Base-by-base conservation (phyloP, 2,329 filamentous ascomycete species). In the Aureobasidium sp. region DNA sequence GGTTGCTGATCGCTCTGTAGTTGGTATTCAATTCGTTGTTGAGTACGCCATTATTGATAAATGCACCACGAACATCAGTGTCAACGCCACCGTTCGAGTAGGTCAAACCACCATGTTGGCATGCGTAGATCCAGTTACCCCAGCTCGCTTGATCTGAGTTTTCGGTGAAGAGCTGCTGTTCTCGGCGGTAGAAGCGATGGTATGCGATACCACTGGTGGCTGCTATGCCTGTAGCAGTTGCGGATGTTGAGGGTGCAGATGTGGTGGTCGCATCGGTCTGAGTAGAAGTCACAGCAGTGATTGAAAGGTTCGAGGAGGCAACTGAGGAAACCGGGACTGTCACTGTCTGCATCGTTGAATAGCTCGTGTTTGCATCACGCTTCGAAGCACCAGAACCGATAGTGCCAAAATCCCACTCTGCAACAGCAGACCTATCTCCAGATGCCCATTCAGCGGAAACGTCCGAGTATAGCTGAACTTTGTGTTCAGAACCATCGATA, bases 401-500 rank as follows among this genome's bases (percentile, higher is more conserved):
- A 14, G 66, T 71, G 14, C 71, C 80, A 64, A 82, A 82, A 51
- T 85, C 80, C 88, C 88, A 91, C 67, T 86, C 73, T 44, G 86
- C 82, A 41, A 81, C 70, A 4, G 82, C 75, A 29, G 67, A 73
- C 7, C 76, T 73, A 68, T 91, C 82, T 25, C 87, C 86, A 15
- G 87, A 87, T 3, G 84, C 82, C 84, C 87, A 91, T 79, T 92
- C 88, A 90, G 62, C 42, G 58, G 87, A 86, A 42, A 90, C 85
- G 69, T 91, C 89, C 27, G 86, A 80, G 70, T 92, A 91, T 5
- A 91, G 69, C 68, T 90, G 83, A 1, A 91, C 85, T 47, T 82
- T 75, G 70, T 91, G 88, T 1, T 77, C 67, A 2, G 70, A 70
- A 12, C 85, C 86, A 71, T 91, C 88, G 2, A 83, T 68, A 0